Evolutionary conservation across 2,329 filamentous ascomycete genomes (phyloP).

Genomic region (Thielaviopsis populi): DNA sequence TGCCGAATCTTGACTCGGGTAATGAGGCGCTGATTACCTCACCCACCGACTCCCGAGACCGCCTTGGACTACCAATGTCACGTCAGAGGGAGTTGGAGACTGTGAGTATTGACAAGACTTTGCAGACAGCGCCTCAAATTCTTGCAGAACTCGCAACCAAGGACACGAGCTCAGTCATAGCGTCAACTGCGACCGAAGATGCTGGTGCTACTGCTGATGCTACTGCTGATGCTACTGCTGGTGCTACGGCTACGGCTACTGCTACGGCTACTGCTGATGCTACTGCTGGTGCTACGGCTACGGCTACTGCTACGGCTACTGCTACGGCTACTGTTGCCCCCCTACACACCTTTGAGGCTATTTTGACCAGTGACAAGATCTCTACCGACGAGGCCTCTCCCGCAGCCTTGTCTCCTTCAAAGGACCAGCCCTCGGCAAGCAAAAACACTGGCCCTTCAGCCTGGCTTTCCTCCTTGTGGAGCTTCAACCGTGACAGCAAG

Average conservation of each 20-base stretch:
- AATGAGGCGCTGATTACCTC: constrained; percentile 6
- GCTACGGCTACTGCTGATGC: neutral
- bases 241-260: no score
- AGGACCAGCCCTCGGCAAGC: neutral
- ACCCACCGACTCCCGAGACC: constrained; percentile 9
- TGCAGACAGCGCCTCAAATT: neutral
- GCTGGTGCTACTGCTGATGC: neutral
- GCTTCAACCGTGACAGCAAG: neutral
- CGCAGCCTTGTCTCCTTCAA: neutral
- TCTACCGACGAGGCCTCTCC: neutral
- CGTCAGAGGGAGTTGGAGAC: neutral
- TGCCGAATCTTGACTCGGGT: neutral
- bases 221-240: neutral
- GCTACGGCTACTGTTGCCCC: neutral
- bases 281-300: neutral
- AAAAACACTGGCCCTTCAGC: neutral
- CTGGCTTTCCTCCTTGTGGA: constrained; percentile 2
- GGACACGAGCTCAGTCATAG: neutral
- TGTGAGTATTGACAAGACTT: neutral
- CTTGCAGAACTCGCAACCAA: neutral
- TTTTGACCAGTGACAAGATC: neutral
- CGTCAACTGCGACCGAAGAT: neutral
- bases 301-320: neutral
- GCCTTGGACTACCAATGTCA: constrained; percentile 3
- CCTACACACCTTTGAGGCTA: neutral